Conservation (phyloP, 805 yeast species). For the Ogataea henricii region DNA sequence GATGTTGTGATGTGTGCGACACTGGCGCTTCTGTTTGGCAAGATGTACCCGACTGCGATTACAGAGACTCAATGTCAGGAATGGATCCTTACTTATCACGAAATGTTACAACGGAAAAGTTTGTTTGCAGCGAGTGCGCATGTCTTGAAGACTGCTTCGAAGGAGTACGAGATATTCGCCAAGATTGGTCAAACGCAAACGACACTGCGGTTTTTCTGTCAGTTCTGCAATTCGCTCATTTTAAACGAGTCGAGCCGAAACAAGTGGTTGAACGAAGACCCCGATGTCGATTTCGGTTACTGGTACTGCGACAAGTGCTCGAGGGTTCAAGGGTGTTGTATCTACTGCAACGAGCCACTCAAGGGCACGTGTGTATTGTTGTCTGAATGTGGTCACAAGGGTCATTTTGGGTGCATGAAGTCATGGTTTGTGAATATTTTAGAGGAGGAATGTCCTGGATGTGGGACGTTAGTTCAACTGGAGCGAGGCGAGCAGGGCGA, state of each 20-base stretch:
- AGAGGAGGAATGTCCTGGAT: slow-evolving; percentile 81
- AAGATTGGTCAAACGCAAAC: slow-evolving; percentile 40
- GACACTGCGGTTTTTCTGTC: slow-evolving; percentile 58
- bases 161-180: slow-evolving; percentile 35
- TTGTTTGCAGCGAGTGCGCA: slow-evolving; percentile 61
- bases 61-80: slow-evolving; percentile 46
- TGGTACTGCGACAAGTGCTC: slow-evolving; percentile 86
- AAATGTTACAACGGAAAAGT: slow-evolving; percentile 48
- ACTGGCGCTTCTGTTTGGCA: slow-evolving; percentile 54
- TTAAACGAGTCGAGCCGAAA: slow-evolving; percentile 53
- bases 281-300: slow-evolving; percentile 55
- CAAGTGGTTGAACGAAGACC: slow-evolving; percentile 28
- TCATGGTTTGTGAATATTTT: slow-evolving; percentile 72
- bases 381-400: slow-evolving; percentile 81
- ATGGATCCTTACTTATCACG: slow-evolving; percentile 57
- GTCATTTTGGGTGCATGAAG: slow-evolving; percentile 78
- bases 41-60: slow-evolving; percentile 36
- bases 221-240: slow-evolving; percentile 58
- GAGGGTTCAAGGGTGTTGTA: slow-evolving; percentile 63
- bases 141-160: slow-evolving; percentile 45
- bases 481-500: background rate
- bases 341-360: slow-evolving; percentile 75
- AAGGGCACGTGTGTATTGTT: slow-evolving; percentile 64
- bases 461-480: slow-evolving; percentile 38
- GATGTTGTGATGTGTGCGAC: slow-evolving; percentile 64